Evolutionary conservation across 495 filamentous ascomycete species (phyloP).

Genomic region (Penicillium longicatenatum): DNA sequence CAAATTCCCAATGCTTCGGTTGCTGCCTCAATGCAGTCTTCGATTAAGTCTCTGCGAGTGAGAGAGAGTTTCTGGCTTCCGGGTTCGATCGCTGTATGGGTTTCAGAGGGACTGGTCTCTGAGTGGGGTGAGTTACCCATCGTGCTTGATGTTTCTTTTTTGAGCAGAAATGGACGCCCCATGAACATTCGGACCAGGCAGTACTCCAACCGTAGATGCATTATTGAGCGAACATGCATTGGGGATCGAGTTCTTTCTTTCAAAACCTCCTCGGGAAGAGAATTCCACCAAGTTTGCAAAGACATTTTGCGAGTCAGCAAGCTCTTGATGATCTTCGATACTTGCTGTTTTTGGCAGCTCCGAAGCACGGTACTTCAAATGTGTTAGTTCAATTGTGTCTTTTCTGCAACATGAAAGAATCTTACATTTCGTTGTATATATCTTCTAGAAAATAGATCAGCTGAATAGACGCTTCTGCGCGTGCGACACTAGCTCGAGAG

Average conservation of each 20-base stretch:
- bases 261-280: constrained; percentile 19
- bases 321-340: constrained; percentile 15
- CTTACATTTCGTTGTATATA: constrained; percentile 30
- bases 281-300: constrained; percentile 31
- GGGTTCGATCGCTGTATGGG: not conserved
- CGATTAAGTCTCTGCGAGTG: constrained; percentile 21
- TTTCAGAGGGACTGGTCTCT: not conserved
- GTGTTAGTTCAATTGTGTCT: not conserved
- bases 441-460: constrained; percentile 30
- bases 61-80: not conserved
- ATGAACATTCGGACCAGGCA: constrained; percentile 35
- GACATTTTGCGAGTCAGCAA: constrained; percentile 15
- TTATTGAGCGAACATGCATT: constrained; percentile 17
- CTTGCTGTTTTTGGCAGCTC: constrained; percentile 14
- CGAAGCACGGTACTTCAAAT: constrained; percentile 20
- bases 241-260: not conserved
- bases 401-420: not conserved
- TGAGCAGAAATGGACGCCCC: constrained; percentile 37
- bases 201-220: constrained; percentile 37
- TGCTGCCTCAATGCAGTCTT: constrained; percentile 33
- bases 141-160: constrained; percentile 9
- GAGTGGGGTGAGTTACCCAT: constrained; percentile 7
- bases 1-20: constrained; percentile 27
- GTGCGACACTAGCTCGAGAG: constrained; percentile 8
- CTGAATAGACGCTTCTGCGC: constrained; percentile 25